phyloP scores from a whole-genome alignment of 805 yeast genomes.

The Kuraishia ogatae region DNA sequence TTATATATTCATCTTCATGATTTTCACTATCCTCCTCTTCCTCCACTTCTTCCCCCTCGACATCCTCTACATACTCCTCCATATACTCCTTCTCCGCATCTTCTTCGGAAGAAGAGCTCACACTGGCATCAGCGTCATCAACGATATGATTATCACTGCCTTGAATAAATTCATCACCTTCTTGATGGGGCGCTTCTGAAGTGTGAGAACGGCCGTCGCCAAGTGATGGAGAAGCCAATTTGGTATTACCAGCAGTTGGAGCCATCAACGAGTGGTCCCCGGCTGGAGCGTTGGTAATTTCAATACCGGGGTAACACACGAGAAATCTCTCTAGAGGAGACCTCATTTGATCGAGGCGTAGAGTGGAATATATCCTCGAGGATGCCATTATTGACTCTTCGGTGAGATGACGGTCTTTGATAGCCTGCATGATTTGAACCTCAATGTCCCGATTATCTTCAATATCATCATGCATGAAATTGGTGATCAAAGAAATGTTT shows the following conservation, averaged over 20 bases:
- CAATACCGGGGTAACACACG: conserved; percentile 3
- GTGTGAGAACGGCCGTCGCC: too few relatives aligned
- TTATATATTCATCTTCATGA: conserved; percentile 22
- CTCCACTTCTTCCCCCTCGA: background rate
- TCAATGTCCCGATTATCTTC: conserved; percentile 55
- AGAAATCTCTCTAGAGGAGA: background rate
- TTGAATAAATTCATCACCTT: too few relatives aligned
- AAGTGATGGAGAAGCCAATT: too few relatives aligned
- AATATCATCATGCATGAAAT: conserved; percentile 61
- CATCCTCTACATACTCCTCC: background rate
- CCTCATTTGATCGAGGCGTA: background rate
- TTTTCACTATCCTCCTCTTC: conserved; percentile 10
- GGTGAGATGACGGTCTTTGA: conserved; percentile 14
- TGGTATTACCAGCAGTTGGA: too few relatives aligned
- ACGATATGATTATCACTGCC: too few relatives aligned
- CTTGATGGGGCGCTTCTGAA: too few relatives aligned
- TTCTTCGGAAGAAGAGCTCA: background rate
- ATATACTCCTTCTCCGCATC: background rate
- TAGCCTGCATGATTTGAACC: conserved; percentile 41
- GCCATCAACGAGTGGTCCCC: background rate
- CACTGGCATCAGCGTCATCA: background rate
- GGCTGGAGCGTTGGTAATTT: background rate
- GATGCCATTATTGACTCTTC: background rate
- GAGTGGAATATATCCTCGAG: background rate
- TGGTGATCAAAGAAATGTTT: conserved; percentile 47